Base-by-base conservation (phyloP, 1,284 basidiomycete species). In the Papiliotrema nemorosa region DNA sequence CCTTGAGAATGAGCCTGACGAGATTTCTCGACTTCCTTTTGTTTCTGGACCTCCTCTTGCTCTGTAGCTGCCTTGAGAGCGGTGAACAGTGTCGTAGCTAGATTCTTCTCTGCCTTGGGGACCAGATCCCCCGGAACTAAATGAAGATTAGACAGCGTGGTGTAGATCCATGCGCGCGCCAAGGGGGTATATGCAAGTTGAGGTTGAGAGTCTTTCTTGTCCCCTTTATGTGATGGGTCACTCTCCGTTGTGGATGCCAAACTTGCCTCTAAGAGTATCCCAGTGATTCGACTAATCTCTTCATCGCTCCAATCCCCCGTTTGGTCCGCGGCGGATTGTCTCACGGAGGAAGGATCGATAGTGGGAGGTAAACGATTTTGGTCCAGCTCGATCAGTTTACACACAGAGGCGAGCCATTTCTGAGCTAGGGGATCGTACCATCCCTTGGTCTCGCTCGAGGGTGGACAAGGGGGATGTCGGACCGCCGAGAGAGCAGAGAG, bases 1-100 rank as follows among this genome's bases (percentile, higher is more conserved):
- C 76, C 77, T 38, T 78, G 66, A 29, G 71, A 67, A 43, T 75
- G 69, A 33, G 66, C 66, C 39, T 67, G 64, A 25, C 72, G 57
- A 1, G 74, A 66, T 16, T 59, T 62, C 41, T 77, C 75, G 14
- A 77, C 74, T 55, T 75, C 67, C 16, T 44, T 47, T 18, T 51
- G 50, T n/a, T n/a, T n/a, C n/a, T n/a, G n/a, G n/a, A n/a, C n/a
- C 13, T 47, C 44, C 7, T 36, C 45, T 9, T 54, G 55, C 21
- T 54, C 50, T 13, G 57, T 49, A 7, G 64, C 57, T 12, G 59
- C 58, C 41, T 64, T 59, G 41, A 78, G 62, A 13, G 76, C 69
- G 2, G 69, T 60, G 58, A 73, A 78, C 16, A 79, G 68, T 7
- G 71, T 72, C 16, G 58, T 55, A 2, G 73, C 64, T 14, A 78